A percentile compares a stretch with the other conserved stretches of the same genome.
phyloP scores from a whole-genome alignment of 2,329 filamentous ascomycete species.

The Cercospora sojina region DNA sequence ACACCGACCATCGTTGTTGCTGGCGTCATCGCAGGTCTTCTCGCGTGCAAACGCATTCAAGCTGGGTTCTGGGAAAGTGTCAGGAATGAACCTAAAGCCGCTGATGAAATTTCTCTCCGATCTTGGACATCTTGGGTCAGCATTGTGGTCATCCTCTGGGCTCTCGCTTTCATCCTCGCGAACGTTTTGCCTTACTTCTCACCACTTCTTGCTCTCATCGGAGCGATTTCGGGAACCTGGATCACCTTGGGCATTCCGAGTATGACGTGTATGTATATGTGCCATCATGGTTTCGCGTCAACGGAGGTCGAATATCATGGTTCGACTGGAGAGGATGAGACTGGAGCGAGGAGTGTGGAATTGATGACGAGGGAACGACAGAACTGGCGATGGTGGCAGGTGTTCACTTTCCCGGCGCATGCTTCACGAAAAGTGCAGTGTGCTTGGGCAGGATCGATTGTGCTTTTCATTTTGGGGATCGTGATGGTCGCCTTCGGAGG shows the following conservation, averaged over 20 bases:
- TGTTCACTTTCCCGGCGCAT: constrained; percentile 3
- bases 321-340: constrained; percentile 2
- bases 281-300: constrained; percentile 6
- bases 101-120: constrained; percentile 35
- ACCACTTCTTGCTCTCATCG: constrained; percentile 63
- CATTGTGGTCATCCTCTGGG: constrained; percentile 58
- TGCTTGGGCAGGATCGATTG: constrained; percentile 1
- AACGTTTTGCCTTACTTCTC: constrained; percentile 69
- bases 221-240: constrained; percentile 63
- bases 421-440: neutral
- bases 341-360: neutral
- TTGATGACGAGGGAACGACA: neutral
- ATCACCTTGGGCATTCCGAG: constrained; percentile 48
- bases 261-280: constrained; percentile 25
- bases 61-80: constrained; percentile 22
- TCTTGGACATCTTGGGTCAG: constrained; percentile 52
- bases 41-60: constrained; percentile 66
- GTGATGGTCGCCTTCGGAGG: constrained; percentile 11
- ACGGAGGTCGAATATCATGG: constrained; percentile 4
- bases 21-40: constrained; percentile 68
- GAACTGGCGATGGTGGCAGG: constrained; percentile 9
- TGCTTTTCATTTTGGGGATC: constrained; percentile 6
- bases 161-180: constrained; percentile 66
- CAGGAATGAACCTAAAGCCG: constrained; percentile 23
- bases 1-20: constrained; percentile 70